These are phyloP conservation scores for Torulaspora pretoriensis DNA, from an alignment of 1,139 yeast genomes.

Conservation along the genomic window DNA sequence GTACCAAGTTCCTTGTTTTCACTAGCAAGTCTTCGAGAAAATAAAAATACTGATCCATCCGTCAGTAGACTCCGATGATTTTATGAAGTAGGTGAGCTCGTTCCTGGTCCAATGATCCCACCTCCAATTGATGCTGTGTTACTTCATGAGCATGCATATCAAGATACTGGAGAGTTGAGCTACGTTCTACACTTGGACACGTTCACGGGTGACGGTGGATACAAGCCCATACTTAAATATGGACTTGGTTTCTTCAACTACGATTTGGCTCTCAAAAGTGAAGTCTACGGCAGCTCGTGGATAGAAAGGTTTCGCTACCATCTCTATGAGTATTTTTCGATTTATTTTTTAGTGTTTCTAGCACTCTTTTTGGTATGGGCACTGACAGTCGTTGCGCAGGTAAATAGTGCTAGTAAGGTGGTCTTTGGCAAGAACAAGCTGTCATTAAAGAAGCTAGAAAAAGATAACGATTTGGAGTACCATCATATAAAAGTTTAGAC, in stretches of 20 bases:
- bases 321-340: constrained; percentile 24
- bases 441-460: constrained; percentile 16
- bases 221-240: constrained; percentile 27
- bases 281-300: constrained; percentile 22
- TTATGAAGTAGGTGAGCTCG: not conserved
- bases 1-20: not conserved
- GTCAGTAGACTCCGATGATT: not conserved
- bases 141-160: constrained; percentile 37
- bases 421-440: constrained; percentile 10
- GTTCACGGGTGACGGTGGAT: constrained; percentile 31
- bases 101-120: constrained; percentile 31
- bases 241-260: constrained; percentile 38
- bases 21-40: not conserved
- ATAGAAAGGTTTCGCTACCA: constrained; percentile 22
- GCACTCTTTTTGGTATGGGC: constrained; percentile 21
- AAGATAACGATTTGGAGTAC: constrained; percentile 19
- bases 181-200: constrained; percentile 30
- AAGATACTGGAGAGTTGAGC: constrained; percentile 32
- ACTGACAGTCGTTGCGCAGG: constrained; percentile 10
- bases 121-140: constrained; percentile 37
- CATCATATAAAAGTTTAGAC: constrained; percentile 22
- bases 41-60: not conserved
- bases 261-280: constrained; percentile 22
- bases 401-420: constrained; percentile 10
- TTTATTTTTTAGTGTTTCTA: constrained; percentile 20